These are phyloP conservation scores for Volvox reticuliferus DNA, from an alignment of 139 green algal genomes.

Conservation along the genomic window DNA sequence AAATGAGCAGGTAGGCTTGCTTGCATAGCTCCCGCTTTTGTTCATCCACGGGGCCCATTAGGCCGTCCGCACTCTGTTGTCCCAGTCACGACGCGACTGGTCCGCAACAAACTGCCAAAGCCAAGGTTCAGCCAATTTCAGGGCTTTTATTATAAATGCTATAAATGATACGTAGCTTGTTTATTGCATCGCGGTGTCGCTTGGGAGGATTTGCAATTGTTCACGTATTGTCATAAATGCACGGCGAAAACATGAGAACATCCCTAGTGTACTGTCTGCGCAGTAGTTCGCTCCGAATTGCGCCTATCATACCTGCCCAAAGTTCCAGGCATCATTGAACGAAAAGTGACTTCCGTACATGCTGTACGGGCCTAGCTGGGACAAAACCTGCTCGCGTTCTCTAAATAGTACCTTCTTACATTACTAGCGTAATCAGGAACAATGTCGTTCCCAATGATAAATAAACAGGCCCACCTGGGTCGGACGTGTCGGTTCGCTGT, in stretches of 20 bases:
- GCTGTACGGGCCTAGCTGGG: too few relatives aligned
- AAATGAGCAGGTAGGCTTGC: constrained; percentile 28
- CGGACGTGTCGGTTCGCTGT: neutral
- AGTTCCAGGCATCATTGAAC: too few relatives aligned
- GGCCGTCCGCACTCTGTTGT: neutral
- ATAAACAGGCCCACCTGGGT: neutral
- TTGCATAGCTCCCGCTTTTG: constrained; percentile 40
- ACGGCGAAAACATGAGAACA: neutral
- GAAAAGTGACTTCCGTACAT: too few relatives aligned
- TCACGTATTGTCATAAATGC: neutral
- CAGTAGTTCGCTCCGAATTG: too few relatives aligned
- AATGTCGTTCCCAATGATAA: neutral
- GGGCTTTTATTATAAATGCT: neutral
- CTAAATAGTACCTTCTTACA: too few relatives aligned
- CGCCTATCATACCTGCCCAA: too few relatives aligned
- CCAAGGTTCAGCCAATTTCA: neutral
- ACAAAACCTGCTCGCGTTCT: too few relatives aligned
- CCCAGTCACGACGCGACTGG: constrained; percentile 12
- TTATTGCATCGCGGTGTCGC: neutral
- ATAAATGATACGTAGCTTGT: neutral
- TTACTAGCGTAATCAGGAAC: neutral
- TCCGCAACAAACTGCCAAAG: neutral
- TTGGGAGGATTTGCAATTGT: neutral
- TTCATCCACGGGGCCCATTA: constrained; percentile 18
- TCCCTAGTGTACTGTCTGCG: too few relatives aligned